Evolutionary conservation across 495 filamentous ascomycete genomes (phyloP).

Genomic region (Melanomma pulvis-pyrius): DNA sequence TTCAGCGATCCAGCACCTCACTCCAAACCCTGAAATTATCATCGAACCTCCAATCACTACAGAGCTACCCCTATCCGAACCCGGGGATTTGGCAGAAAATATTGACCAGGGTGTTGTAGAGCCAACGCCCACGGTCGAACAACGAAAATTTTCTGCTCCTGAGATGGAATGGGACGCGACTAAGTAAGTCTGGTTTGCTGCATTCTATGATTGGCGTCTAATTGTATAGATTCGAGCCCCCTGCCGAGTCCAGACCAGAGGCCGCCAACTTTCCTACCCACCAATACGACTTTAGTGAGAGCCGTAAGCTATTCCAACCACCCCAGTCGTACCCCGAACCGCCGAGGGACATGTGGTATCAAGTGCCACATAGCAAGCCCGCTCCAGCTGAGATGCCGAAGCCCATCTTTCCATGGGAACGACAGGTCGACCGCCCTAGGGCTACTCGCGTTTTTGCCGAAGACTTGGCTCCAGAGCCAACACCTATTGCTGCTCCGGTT

Average conservation of each 20-base stretch:
- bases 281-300: constrained; percentile 75
- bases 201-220: constrained; percentile 16
- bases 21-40: constrained; percentile 2
- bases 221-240: constrained; percentile 71
- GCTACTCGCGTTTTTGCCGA: constrained; percentile 75
- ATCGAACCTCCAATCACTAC: constrained; percentile 31
- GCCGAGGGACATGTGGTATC: constrained; percentile 81
- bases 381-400: constrained; percentile 57
- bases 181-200: constrained; percentile 47
- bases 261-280: constrained; percentile 71
- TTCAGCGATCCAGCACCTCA: constrained; percentile 28
- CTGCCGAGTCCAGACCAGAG: constrained; percentile 73
- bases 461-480: constrained; percentile 47
- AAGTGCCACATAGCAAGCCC: constrained; percentile 66
- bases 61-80: constrained; percentile 47
- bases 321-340: constrained; percentile 78
- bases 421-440: constrained; percentile 52
- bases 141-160: constrained; percentile 55
- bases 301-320: constrained; percentile 69
- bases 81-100: constrained; percentile 44
- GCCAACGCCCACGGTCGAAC: constrained; percentile 49
- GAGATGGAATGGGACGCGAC: constrained; percentile 68
- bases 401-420: constrained; percentile 87
- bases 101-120: constrained; percentile 46
- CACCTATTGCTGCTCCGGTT: constrained; percentile 28